Conservation (phyloP, 2,329 filamentous ascomycete species). For the Colletotrichum sp. region DNA sequence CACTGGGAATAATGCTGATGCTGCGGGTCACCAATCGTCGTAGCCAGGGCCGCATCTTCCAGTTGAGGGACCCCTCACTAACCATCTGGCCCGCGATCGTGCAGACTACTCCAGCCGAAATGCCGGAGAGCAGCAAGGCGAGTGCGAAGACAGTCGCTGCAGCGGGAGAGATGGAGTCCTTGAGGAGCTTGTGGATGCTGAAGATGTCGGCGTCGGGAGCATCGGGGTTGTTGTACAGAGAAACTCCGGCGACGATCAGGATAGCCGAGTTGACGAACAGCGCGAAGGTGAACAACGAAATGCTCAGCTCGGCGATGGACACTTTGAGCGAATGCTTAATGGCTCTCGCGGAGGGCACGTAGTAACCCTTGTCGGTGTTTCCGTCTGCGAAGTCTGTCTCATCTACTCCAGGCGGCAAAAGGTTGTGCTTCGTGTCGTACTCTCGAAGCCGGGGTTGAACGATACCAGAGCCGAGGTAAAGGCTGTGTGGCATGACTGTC, state of each 20-base stretch:
- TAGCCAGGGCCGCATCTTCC: slow-evolving; percentile 78
- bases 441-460: slow-evolving; percentile 70
- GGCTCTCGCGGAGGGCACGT: slow-evolving; percentile 74
- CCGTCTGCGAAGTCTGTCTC: slow-evolving; percentile 24
- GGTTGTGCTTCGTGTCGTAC: slow-evolving; percentile 64
- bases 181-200: slow-evolving; percentile 77
- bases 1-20: slow-evolving; percentile 81
- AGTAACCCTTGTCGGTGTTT: slow-evolving; percentile 57
- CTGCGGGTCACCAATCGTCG: slow-evolving; percentile 77
- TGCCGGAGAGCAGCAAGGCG: slow-evolving; percentile 78
- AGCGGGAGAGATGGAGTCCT: slow-evolving; percentile 69
- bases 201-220: slow-evolving; percentile 79
- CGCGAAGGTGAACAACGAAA: slow-evolving; percentile 82
- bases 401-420: slow-evolving; percentile 40
- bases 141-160: slow-evolving; percentile 87
- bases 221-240: slow-evolving; percentile 67
- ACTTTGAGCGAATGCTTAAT: slow-evolving; percentile 77
- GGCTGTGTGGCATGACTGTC: slow-evolving; percentile 74
- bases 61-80: slow-evolving; percentile 79
- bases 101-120: slow-evolving; percentile 85
- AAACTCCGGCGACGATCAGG: slow-evolving; percentile 80
- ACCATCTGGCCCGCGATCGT: slow-evolving; percentile 93
- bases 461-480: slow-evolving; percentile 73
- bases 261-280: slow-evolving; percentile 86
- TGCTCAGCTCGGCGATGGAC: slow-evolving; percentile 71